Base-by-base conservation (phyloP, 169 alveolate species). In the Plasmodium yoelii region DNA sequence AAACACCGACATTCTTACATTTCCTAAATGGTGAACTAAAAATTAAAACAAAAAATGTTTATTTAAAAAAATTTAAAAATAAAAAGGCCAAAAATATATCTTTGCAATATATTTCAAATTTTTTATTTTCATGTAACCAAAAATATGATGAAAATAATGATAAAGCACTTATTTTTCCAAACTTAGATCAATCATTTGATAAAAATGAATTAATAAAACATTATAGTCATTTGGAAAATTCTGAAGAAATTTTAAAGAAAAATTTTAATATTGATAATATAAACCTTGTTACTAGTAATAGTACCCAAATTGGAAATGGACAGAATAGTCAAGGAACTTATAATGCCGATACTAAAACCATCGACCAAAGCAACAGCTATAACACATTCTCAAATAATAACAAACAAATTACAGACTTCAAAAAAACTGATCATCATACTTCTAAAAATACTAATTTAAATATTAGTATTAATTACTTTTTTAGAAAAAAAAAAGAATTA, bases 381-480 rank as follows among this genome's bases (percentile, higher is more conserved):
- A 18, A 0, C 12, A 61, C 13, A 22, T 5, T 12, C 13, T 39
- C 12, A 42, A 34, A 5, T 5, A n/a, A 22, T 26, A 55, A 3
- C 28, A 39, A 15, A 34, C 5, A 26, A 56, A 8, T 1, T 15
- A 56, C 28, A 72, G 57, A 19, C 5, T 15, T 13, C 44, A 53
- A 56, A 7, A n/a, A 12, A 51, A 19, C 19, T n/a, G 5, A 15
- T 26, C 15, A 47, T 44, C 39, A 74, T 47, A 24, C 42, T 26
- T 46, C 13, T 26, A 34, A 57, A 56, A 18, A 65, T 15, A 46
- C 86, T 42, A 84, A 84, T 15, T 60, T 84, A 67, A 84, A 84
- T 57, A 84, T 84, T 47, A 84, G 91, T 44, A 47, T 84, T 8
- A 84, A 84, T 84, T 84, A 60, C 65, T 84, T 84, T 60, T 84